Conservation (phyloP, 2,329 filamentous ascomycete species). For the Epichloe hybrida region DNA sequence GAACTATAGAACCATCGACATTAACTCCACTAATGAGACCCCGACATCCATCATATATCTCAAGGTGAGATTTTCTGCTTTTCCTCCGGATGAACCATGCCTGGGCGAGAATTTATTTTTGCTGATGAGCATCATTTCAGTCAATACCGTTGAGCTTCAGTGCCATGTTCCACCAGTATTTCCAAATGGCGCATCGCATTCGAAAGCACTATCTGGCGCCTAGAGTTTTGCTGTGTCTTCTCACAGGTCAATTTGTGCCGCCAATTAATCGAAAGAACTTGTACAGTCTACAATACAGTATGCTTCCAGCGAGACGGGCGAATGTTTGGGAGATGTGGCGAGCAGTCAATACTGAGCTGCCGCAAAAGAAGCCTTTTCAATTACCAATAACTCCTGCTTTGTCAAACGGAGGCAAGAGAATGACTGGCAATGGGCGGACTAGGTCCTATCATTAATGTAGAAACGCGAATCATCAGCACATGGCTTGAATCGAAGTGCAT, state of each 20-base stretch:
- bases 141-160: slow-evolving; percentile 79
- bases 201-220: slow-evolving; percentile 91
- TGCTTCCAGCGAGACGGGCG: slow-evolving; percentile 74
- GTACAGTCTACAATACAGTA: slow-evolving; percentile 95
- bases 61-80: slow-evolving; percentile 42
- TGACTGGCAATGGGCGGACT: slow-evolving; percentile 15
- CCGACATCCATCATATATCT: slow-evolving; percentile 75
- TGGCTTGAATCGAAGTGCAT: neutral
- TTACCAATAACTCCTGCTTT: slow-evolving; percentile 21
- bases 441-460: slow-evolving; percentile 8
- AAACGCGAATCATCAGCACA: neutral
- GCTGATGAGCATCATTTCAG: slow-evolving; percentile 27
- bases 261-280: slow-evolving; percentile 90
- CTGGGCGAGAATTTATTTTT: neutral
- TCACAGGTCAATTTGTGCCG: slow-evolving; percentile 85
- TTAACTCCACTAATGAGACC: slow-evolving; percentile 30
- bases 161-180: slow-evolving; percentile 97
- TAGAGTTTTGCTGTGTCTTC: slow-evolving; percentile 71
- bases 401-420: slow-evolving; percentile 18
- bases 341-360: slow-evolving; percentile 41
- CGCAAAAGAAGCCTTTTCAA: slow-evolving; percentile 29
- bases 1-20: slow-evolving; percentile 28
- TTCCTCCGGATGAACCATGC: no score
- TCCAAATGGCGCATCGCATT: slow-evolving; percentile 82
- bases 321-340: slow-evolving; percentile 80